Percentiles rank a stretch among this genome's conserved stretches.
phyloP scores from a whole-genome alignment of 1,139 yeast genomes.

The Zygoascus sp. region DNA sequence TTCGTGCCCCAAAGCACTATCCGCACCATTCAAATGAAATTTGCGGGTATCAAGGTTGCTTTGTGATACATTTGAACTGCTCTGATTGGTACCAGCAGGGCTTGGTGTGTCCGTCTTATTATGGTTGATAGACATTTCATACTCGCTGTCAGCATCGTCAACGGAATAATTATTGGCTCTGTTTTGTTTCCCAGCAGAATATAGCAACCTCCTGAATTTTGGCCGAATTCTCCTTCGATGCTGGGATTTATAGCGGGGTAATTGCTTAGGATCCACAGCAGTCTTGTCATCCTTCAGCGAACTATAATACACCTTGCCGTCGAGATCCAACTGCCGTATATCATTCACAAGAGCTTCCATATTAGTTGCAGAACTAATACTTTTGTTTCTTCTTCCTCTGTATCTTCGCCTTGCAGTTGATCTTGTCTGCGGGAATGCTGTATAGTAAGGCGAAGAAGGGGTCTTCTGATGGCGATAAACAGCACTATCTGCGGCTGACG shows the following conservation, averaged over 20 bases:
- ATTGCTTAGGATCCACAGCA: not conserved
- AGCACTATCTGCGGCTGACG: not conserved
- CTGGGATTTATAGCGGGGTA: not conserved
- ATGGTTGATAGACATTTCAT: not conserved
- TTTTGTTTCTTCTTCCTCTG: not conserved
- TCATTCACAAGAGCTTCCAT: not conserved
- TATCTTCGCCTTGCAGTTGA: not conserved
- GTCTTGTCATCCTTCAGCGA: slow-evolving; percentile 19
- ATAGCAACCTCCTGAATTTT: not conserved
- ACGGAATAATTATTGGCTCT: not conserved
- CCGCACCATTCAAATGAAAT: not conserved
- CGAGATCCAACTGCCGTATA: slow-evolving; percentile 10
- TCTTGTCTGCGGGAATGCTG: slow-evolving; percentile 2
- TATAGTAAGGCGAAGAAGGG: slow-evolving; percentile 3
- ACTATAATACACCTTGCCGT: slow-evolving; percentile 17
- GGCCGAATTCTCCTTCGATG: not conserved
- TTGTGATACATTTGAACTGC: not conserved
- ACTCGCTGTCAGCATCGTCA: not conserved
- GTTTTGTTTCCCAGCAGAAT: not conserved
- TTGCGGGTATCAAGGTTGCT: not conserved
- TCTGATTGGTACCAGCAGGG: not conserved
- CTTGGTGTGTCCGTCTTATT: not conserved
- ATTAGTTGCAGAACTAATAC: not conserved
- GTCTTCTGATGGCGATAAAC: not conserved
- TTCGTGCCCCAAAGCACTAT: not conserved